phyloP scores from a whole-genome alignment of 345 rosid genomes.

The Eucalyptus albens region DNA sequence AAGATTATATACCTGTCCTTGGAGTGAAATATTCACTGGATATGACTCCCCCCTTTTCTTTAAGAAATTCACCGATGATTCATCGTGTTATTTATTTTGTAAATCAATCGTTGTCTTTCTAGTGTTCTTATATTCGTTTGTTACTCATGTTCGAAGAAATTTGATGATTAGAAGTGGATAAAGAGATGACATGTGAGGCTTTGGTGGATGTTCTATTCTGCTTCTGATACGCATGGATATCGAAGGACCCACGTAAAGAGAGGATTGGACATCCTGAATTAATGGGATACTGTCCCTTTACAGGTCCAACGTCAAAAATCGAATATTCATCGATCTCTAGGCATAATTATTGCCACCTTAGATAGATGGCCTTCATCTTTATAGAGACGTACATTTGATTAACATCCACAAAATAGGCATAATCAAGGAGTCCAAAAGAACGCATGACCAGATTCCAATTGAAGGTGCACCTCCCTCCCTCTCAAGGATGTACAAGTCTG shows the following conservation, averaged over 20 bases:
- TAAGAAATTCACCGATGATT: not conserved
- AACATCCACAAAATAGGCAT: not conserved
- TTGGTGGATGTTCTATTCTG: not conserved
- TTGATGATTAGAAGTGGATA: not conserved
- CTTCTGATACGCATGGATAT: not conserved
- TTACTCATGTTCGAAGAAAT: not conserved
- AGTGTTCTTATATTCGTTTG: not conserved
- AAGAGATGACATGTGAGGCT: not conserved
- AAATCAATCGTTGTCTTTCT: not conserved
- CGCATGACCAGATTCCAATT: not conserved
- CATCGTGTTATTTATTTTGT: not conserved
- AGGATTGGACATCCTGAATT: not conserved
- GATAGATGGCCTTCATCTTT: not conserved
- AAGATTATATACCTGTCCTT: not conserved
- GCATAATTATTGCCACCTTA: not conserved
- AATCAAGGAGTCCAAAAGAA: not conserved
- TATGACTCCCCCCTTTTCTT: not conserved
- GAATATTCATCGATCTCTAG: not conserved
- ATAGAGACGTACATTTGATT: not conserved
- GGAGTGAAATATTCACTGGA: not conserved
- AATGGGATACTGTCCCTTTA: not conserved
- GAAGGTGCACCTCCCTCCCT: not conserved
- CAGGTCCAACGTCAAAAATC: not conserved
- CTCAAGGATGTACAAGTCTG: not conserved
- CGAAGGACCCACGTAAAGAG: not conserved